A percentile compares a stretch with the other conserved stretches of the same genome.
phyloP scores from a whole-genome alignment of 495 filamentous ascomycete species.

The Daldinia decipiens region DNA sequence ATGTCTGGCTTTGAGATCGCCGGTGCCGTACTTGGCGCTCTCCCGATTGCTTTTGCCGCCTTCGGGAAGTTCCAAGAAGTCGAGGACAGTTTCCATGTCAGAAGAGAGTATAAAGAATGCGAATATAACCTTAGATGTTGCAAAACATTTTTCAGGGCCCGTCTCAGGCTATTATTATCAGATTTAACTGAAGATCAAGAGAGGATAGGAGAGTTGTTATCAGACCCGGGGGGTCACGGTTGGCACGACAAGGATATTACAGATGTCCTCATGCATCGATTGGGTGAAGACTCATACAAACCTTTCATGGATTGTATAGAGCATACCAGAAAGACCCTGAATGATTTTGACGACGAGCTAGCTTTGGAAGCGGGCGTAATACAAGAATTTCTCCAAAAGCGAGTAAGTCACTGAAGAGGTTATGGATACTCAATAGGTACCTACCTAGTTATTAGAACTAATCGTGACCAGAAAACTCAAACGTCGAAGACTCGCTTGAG shows the following conservation, averaged over 20 bases:
- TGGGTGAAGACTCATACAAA: slow-evolving; percentile 31
- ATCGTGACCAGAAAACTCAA: background rate
- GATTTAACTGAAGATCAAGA: background rate
- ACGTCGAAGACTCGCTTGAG: background rate
- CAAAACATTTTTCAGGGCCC: background rate
- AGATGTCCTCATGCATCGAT: slow-evolving; percentile 34
- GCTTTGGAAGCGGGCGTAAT: background rate
- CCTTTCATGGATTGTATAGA: slow-evolving; percentile 15
- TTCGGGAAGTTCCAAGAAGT: background rate
- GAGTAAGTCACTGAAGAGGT: background rate
- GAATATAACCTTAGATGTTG: background rate
- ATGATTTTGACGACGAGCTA: slow-evolving; percentile 14
- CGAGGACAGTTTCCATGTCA: background rate
- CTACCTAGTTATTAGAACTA: background rate
- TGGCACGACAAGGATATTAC: slow-evolving; percentile 36
- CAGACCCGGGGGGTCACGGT: background rate
- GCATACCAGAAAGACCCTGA: background rate
- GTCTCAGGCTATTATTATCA: background rate
- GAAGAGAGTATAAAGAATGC: background rate
- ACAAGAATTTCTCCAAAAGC: background rate
- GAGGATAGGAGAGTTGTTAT: background rate
- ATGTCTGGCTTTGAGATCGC: background rate
- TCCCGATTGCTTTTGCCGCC: background rate
- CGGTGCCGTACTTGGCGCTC: background rate
- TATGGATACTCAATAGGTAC: background rate